Percentiles rank a stretch among this genome's conserved stretches.
Conservation (phyloP, 495 filamentous ascomycete species). For the Opeltia flavorubescens region DNA sequence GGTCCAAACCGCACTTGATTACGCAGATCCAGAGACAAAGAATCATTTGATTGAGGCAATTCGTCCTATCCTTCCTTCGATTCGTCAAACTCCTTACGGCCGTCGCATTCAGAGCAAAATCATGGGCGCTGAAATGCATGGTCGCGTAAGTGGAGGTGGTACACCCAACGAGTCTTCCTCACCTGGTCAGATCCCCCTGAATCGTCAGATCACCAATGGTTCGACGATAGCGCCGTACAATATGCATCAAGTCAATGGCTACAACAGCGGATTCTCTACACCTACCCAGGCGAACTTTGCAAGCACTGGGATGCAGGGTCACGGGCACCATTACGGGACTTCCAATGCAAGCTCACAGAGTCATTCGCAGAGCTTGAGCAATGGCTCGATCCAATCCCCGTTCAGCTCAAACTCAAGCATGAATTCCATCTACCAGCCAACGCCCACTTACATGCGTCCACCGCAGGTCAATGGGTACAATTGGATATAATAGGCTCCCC, state of each 20-base stretch:
- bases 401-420: conserved; percentile 8
- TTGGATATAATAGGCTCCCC: neutral
- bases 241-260: conserved; percentile 8
- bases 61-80: conserved; percentile 64
- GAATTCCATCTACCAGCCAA: conserved; percentile 12
- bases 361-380: conserved; percentile 12
- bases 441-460: conserved; percentile 11
- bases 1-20: conserved; percentile 89
- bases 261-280: conserved; percentile 6
- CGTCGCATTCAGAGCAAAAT: conserved; percentile 87
- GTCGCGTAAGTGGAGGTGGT: conserved; percentile 13
- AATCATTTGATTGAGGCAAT: conserved; percentile 63
- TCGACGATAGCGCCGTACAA: conserved; percentile 2
- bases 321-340: conserved; percentile 4
- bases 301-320: neutral
- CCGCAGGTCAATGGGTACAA: conserved; percentile 14
- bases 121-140: conserved; percentile 24
- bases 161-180: conserved; percentile 16
- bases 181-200: conserved; percentile 13
- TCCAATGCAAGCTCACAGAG: conserved; percentile 5
- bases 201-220: conserved; percentile 10
- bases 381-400: conserved; percentile 10
- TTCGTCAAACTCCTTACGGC: conserved; percentile 82
- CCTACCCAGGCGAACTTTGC: conserved; percentile 2
- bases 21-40: conserved; percentile 57